Percentiles rank a stretch among this genome's conserved stretches.
These are phyloP conservation scores for Camellia lanceoleosa DNA, from an alignment of 148 eudicot genomes.

Conservation along the genomic window DNA sequence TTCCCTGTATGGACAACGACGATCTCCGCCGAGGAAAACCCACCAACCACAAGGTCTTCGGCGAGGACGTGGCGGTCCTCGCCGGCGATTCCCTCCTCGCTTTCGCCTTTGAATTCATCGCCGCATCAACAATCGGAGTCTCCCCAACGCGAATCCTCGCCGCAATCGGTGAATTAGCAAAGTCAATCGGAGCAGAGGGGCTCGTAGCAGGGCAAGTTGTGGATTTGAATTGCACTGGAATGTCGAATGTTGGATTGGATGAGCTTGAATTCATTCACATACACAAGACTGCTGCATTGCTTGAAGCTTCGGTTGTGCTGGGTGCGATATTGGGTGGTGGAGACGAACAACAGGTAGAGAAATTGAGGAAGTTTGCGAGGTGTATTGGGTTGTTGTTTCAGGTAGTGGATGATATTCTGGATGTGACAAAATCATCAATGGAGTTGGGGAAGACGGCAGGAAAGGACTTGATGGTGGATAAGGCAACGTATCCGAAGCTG, in stretches of 20 bases:
- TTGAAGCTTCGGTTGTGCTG: slow-evolving; percentile 37
- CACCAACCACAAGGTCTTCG: slow-evolving; percentile 39
- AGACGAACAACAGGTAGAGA: slow-evolving; percentile 25
- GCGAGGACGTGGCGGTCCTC: slow-evolving; percentile 46
- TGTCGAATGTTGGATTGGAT: slow-evolving; percentile 25
- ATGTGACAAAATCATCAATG: slow-evolving; percentile 35
- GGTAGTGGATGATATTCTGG: slow-evolving; percentile 43
- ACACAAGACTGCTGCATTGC: slow-evolving; percentile 36
- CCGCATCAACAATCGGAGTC: slow-evolving; percentile 16
- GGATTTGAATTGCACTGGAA: slow-evolving; percentile 26
- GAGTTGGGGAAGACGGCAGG: slow-evolving; percentile 44
- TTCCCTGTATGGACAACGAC: slow-evolving; percentile 50
- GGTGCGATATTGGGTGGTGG: slow-evolving; percentile 41
- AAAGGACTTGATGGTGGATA: slow-evolving; percentile 37
- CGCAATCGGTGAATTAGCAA: slow-evolving; percentile 32
- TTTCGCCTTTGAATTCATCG: slow-evolving; percentile 30
- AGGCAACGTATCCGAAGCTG: slow-evolving; percentile 36
- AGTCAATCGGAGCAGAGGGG: slow-evolving; percentile 33
- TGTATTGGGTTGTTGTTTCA: slow-evolving; percentile 45
- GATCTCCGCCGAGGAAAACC: slow-evolving; percentile 44
- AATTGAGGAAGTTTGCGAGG: slow-evolving; percentile 34
- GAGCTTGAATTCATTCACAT: slow-evolving; percentile 40
- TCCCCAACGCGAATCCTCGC: slow-evolving; percentile 13
- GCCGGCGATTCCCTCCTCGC: slow-evolving; percentile 38
- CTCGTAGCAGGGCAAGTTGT: slow-evolving; percentile 42